phyloP scores from a whole-genome alignment of 106 monocot genomes.

The Narthecium ossifragum region DNA sequence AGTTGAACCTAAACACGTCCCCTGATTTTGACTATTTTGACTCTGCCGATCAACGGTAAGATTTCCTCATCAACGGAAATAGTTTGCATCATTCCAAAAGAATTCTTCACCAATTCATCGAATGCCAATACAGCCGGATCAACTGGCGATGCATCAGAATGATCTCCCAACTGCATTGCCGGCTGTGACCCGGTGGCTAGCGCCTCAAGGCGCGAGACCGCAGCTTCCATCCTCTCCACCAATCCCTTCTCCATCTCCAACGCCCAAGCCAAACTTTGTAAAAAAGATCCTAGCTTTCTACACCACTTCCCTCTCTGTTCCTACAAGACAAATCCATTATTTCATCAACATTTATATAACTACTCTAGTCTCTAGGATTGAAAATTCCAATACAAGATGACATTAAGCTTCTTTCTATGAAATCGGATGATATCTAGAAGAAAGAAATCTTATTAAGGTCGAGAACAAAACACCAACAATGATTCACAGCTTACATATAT shows the following conservation, averaged over 20 bases:
- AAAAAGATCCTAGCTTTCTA: no score
- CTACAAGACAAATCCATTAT: neutral
- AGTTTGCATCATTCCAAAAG: constrained; percentile 19
- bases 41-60: no score
- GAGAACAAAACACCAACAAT: no score
- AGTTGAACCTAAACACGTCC: constrained; percentile 49
- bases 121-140: constrained; percentile 53
- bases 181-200: constrained; percentile 28
- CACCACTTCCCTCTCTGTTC: neutral
- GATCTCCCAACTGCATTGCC: constrained; percentile 15
- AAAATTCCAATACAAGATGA: neutral
- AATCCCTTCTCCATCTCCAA: constrained; percentile 61
- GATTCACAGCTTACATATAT: no score
- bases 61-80: no score
- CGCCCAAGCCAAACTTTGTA: neutral
- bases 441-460: no score
- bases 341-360: neutral
- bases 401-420: neutral
- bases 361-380: neutral
- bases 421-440: no score
- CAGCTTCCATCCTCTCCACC: constrained; percentile 66
- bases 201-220: constrained; percentile 68
- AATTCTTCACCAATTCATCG: constrained; percentile 37
- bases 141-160: constrained; percentile 9
- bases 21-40: no score